Base-by-base conservation (phyloP, 345 rosid species). In the Hypericum perforatum region DNA sequence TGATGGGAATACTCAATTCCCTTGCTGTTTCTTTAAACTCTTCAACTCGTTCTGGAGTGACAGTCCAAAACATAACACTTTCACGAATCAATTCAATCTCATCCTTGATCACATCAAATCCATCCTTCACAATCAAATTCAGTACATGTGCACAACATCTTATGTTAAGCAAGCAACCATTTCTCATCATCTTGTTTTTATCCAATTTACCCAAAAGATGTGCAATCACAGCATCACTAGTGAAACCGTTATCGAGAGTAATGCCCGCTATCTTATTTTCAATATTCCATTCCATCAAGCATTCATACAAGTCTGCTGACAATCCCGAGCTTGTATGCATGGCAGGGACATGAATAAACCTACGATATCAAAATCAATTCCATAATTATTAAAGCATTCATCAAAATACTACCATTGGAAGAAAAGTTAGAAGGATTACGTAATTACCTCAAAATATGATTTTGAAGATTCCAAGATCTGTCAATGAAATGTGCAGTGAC, bases 101-200 rank as follows among this genome's bases (percentile, higher is more conserved):
- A 13, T 12, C 7, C 16, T 46, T 46, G 6, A 46, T 13, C 22
- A 46, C 32, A 46, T 46, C 16, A 6, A 46, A 14, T 5, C 50
- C 50, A 46, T 46, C 50, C 7, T 46, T 46, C 3, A 46, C 50
- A 6, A 46, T 46, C 22, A 46, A 13, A 46, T 14, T 46, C 50
- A 46, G 6, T 10, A 46, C 7, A 46, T 46, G 50, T 46, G 50
- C 50, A 46, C 50, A 46, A 46, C 50, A 46, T 14, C 50, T 46
- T 22, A 46, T 46, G 22, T 46, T 16, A n/a, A 46, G 50, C 50
- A 46, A 6, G 22, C 29, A 46, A 3, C 50, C 29, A 46, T 11
- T 7, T 46, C 50, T 13, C 7, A 46, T 14, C 50, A 46, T 12
- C 7, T 46, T n/a, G 22, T 14, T 7, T 6, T 10, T 8, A 46